Evolutionary conservation across 2,329 filamentous ascomycete genomes (phyloP), one percentile per base, ranked within the genome.

Genomic region (Fusarium armeniacum): DNA sequence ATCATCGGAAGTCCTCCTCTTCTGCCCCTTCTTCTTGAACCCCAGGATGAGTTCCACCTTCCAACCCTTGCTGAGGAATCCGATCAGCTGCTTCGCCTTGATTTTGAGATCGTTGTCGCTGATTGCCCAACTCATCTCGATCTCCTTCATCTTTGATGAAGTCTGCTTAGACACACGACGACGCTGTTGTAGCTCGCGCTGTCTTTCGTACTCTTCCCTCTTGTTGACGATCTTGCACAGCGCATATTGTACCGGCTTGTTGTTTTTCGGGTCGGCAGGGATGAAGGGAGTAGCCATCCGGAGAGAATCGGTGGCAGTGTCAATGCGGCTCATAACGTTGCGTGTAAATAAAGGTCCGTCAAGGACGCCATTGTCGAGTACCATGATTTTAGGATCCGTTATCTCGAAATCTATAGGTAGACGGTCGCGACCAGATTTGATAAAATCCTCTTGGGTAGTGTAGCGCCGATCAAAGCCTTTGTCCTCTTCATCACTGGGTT

Each of bases 111-210:
- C 94, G 76, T 95, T 87, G 15, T 80, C 76, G 65, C 89, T 90
- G 75, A 97, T 97, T 35, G 91, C 90, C 94, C 94, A 98, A 78
- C 93, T 95, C 73, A 98, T 73, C 81, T 98, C 94, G n/a, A 98
- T 79, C 76, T 91, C 90, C 82, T 98, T 98, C 18, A 79, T 76
- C 69, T 83, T 84, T 36, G 81, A 64, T 69, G 79, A 77, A 66
- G 81, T 75, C 72, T 73, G 71, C 62, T 82, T 80, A 46, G 82
- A 82, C 69, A 76, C 82, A 72, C 80, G 79, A 66, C 82, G 81
- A 69, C 80, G 82, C 65, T 83, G 79, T 65, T 83, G 83, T 43
- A 78, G 70, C 51, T 79, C 77, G 69, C 83, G 79, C 63, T 81
- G 79, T 55, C 77, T 78, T 79, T 71, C 83, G 74, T 76, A 83